Evolutionary conservation across 305 asterid genomes (phyloP), one percentile per base, ranked within the genome.

Genomic region (Fraxinus angustifolia): DNA sequence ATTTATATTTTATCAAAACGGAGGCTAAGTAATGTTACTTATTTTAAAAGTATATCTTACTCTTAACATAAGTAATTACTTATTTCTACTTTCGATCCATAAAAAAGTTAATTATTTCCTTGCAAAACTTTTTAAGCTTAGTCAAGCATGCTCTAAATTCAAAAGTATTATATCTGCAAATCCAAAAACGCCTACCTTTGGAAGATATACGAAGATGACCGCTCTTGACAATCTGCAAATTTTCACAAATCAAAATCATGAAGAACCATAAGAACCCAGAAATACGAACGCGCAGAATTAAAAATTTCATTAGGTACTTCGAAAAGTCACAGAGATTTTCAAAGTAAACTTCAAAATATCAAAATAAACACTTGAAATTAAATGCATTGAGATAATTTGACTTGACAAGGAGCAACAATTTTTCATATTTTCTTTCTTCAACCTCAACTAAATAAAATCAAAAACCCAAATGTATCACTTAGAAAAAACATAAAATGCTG

Each of bases 121-220:
- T 28, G 4, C 45, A 71, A 33, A 7, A 26, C 12, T 33, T 33
- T 68, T 71, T 33, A 31, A 70, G 21, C 26, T 30, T 34, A 28
- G 38, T 2, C 19, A 10, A 1, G 36, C 36, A n/a, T 14, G 23
- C 45, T 30, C 45, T 14, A 14, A 23, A 75, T 77, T 81, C 62
- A 40, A 28, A 19, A 8, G 12, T 60, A 62, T 33, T 40, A 62
- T 40, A 21, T 34, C 30, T 72, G 78, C 42, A 3, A 70, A 76
- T 76, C 73, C 36, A 82, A 79, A 77, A 78, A 75, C 77, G 86
- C 97, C 80, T 81, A 94, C 99, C 99, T 92, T 92, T 96, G 17
- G 99, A 94, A 81, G 99, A 96, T 86, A 96, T 93, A 84, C 93
- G 94, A 50, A 96, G 93, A 79, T 95, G 97, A 80, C 99, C 99